Percentiles rank a stretch among this genome's conserved stretches.
phyloP scores from a whole-genome alignment of 345 rosid genomes.

The Triadica sebifera region DNA sequence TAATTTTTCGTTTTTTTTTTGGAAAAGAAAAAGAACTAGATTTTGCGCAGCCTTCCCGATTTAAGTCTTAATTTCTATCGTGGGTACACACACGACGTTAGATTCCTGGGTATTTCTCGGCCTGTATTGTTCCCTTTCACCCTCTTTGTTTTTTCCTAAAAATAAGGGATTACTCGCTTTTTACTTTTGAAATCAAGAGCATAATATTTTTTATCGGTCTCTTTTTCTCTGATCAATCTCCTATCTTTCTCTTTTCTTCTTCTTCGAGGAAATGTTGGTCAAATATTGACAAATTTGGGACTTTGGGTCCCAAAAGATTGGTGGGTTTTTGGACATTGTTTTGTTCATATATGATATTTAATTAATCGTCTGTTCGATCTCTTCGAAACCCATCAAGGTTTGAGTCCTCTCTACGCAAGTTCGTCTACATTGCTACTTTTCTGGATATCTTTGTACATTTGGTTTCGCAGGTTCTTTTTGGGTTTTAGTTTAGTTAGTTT shows the following conservation, averaged over 20 bases:
- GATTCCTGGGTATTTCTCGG: neutral
- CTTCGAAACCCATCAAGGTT: constrained; percentile 17
- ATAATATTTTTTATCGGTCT: neutral
- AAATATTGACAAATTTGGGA: constrained; percentile 23
- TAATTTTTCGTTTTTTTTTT: too few species aligned
- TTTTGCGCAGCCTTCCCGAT: too few species aligned
- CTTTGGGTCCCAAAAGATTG: constrained; percentile 16
- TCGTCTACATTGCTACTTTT: constrained; percentile 11
- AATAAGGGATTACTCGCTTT: neutral
- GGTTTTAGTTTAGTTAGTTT: constrained; percentile 12
- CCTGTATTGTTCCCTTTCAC: neutral
- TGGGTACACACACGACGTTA: neutral
- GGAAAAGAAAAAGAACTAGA: too few species aligned
- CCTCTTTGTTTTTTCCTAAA: neutral
- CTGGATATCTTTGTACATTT: neutral
- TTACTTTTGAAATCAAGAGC: neutral
- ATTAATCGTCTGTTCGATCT: constrained; percentile 22
- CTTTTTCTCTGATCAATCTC: neutral
- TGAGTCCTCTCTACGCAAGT: constrained; percentile 2
- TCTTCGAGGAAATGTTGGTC: constrained; percentile 22
- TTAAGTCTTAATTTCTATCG: too few species aligned
- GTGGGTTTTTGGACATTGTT: constrained; percentile 6
- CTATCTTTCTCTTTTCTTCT: neutral
- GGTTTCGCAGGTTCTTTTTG: constrained; percentile 5
- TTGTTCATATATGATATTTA: constrained; percentile 10